phyloP scores from a whole-genome alignment of 2,329 filamentous ascomycete genomes.

The Aspergillus fumigatus region DNA sequence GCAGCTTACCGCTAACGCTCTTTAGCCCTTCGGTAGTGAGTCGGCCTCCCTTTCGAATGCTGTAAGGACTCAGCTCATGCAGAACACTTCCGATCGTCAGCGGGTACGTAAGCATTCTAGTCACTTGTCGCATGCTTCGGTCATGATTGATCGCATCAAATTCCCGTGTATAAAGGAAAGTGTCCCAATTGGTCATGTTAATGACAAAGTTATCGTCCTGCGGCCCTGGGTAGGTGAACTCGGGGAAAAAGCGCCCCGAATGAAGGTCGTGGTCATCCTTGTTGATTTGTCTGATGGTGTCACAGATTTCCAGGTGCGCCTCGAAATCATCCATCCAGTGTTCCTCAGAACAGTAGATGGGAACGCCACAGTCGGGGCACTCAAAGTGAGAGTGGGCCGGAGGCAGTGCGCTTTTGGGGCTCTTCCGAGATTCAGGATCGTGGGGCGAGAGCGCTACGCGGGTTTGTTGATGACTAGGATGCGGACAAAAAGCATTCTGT shows the following conservation, averaged over 20 bases:
- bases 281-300: slow-evolving; percentile 86
- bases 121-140: slow-evolving; percentile 86
- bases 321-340: slow-evolving; percentile 98
- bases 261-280: slow-evolving; percentile 95
- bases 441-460: slow-evolving; percentile 61
- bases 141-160: slow-evolving; percentile 90
- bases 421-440: slow-evolving; percentile 59
- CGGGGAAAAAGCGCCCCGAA: slow-evolving; percentile 85
- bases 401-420: slow-evolving; percentile 44
- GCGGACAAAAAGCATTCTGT: slow-evolving; percentile 89
- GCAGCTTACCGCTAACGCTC: slow-evolving; percentile 76
- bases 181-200: slow-evolving; percentile 99
- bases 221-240: slow-evolving; percentile 84
- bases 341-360: slow-evolving; percentile 87
- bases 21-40: slow-evolving; percentile 86
- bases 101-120: slow-evolving; percentile 87
- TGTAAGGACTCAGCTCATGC: slow-evolving; percentile 92
- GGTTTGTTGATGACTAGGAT: slow-evolving; percentile 78
- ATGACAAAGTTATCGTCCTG: slow-evolving; percentile 90
- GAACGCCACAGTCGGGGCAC: slow-evolving; percentile 92
- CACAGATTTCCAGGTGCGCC: slow-evolving; percentile 84
- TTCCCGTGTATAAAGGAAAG: slow-evolving; percentile 85
- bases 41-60: slow-evolving; percentile 66
- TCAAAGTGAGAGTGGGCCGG: slow-evolving; percentile 87
- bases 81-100: slow-evolving; percentile 85